phyloP scores from a whole-genome alignment of 176 grass and related monocot genomes.

The Calamus simplicifolius region DNA sequence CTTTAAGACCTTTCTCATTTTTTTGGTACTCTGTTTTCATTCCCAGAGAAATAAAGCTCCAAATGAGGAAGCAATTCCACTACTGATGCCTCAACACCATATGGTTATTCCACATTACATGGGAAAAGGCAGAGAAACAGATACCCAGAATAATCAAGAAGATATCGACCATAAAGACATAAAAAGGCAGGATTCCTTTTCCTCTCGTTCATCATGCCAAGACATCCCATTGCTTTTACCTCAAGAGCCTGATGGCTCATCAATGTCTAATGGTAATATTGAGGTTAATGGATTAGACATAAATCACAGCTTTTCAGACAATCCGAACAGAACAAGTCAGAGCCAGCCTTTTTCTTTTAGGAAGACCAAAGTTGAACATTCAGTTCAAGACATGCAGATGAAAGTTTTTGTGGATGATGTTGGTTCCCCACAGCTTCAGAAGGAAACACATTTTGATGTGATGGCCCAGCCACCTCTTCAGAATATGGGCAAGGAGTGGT shows the following conservation, averaged over 20 bases:
- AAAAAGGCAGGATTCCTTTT: conserved; percentile 24
- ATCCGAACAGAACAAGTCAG: conserved; percentile 39
- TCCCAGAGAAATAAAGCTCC: conserved; percentile 91
- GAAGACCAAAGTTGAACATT: conserved; percentile 68
- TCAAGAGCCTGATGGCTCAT: conserved; percentile 66
- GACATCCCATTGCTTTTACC: conserved; percentile 74
- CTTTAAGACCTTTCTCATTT: not conserved
- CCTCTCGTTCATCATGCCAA: conserved; percentile 45
- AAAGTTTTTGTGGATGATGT: conserved; percentile 83
- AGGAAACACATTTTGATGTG: conserved; percentile 34
- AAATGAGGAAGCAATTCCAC: conserved; percentile 93
- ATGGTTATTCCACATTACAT: conserved; percentile 93
- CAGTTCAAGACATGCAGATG: conserved; percentile 79
- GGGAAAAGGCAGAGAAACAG: conserved; percentile 58
- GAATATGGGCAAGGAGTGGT: conserved; percentile 71
- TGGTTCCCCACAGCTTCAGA: conserved; percentile 34
- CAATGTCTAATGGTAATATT: conserved; percentile 40
- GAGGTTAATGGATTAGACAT: conserved; percentile 34
- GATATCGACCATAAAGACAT: conserved; percentile 24
- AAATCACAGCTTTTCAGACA: conserved; percentile 28
- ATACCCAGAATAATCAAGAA: conserved; percentile 42
- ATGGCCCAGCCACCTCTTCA: conserved; percentile 31
- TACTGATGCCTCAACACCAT: conserved; percentile 95
- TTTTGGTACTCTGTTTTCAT: not conserved
- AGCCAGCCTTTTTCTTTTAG: conserved; percentile 60